Conservation (phyloP, 257 asterid genomes). For the Solanum sparsipilum region DNA sequence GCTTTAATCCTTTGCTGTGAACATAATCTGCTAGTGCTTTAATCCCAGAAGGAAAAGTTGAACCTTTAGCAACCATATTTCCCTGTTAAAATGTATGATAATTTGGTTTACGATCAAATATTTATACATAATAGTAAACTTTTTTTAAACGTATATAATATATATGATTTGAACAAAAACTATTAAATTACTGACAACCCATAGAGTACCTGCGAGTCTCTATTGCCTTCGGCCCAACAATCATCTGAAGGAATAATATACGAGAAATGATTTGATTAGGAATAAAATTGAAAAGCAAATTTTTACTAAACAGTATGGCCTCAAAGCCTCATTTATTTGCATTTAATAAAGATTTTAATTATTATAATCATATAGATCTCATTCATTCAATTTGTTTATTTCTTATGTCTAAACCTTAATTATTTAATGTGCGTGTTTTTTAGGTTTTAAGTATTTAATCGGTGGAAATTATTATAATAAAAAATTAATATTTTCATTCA, state of each 20-base stretch:
- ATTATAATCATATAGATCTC: not conserved
- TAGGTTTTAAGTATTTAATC: no score
- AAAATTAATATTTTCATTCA: no score
- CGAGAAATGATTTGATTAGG: not conserved
- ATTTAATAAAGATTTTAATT: not conserved
- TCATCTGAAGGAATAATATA: slow-evolving; percentile 46
- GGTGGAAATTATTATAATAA: no score
- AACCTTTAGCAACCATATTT: slow-evolving; percentile 46
- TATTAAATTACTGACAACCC: not conserved
- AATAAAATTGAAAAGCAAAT: not conserved
- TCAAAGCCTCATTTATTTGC: not conserved
- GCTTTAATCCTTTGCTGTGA: slow-evolving; percentile 73
- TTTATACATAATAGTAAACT: not conserved
- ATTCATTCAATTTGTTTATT: not conserved
- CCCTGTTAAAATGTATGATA: slow-evolving; percentile 28
- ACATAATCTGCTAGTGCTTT: slow-evolving; percentile 84
- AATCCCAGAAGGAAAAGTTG: slow-evolving; percentile 86
- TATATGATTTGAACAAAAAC: not conserved
- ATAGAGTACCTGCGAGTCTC: slow-evolving; percentile 49
- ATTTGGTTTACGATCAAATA: not conserved
- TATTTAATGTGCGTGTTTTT: no score
- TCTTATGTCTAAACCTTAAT: no score
- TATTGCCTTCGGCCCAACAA: slow-evolving; percentile 84
- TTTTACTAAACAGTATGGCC: not conserved
- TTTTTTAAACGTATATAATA: no score